A percentile compares a stretch with the other conserved stretches of the same genome.
Conservation (phyloP, 2,329 filamentous ascomycete species). For the Ophiostoma sp. region DNA sequence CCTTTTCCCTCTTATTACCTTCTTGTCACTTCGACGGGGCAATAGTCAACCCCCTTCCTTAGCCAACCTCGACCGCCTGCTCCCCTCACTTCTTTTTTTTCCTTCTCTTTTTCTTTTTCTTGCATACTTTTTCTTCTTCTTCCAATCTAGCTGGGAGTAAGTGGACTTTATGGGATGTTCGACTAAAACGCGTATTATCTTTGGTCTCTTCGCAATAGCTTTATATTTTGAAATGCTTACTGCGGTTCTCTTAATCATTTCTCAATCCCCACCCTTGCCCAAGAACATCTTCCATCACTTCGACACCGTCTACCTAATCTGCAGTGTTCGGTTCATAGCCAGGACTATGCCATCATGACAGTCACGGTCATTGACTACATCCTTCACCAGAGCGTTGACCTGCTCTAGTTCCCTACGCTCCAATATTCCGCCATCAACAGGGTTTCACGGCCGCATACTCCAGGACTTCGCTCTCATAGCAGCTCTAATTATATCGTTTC, state of each 20-base stretch:
- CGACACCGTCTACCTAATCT: neutral
- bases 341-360: neutral
- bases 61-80: slow-evolving; percentile 2
- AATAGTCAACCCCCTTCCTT: neutral
- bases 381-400: neutral
- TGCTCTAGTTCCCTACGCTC: neutral
- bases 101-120: neutral
- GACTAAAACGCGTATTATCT: neutral
- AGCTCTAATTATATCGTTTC: neutral
- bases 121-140: neutral
- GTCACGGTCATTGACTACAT: neutral
- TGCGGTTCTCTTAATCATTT: neutral
- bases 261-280: neutral
- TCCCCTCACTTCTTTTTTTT: neutral
- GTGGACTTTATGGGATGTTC: neutral
- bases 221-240: neutral
- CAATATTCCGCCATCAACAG: neutral
- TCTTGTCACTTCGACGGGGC: neutral
- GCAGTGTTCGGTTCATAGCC: neutral
- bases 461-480: neutral
- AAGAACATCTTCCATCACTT: neutral
- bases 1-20: neutral
- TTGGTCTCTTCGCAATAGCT: neutral
- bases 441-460: neutral
- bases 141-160: neutral